phyloP scores from a whole-genome alignment of 2,329 filamentous ascomycete species.

The Aspergillus sp. region DNA sequence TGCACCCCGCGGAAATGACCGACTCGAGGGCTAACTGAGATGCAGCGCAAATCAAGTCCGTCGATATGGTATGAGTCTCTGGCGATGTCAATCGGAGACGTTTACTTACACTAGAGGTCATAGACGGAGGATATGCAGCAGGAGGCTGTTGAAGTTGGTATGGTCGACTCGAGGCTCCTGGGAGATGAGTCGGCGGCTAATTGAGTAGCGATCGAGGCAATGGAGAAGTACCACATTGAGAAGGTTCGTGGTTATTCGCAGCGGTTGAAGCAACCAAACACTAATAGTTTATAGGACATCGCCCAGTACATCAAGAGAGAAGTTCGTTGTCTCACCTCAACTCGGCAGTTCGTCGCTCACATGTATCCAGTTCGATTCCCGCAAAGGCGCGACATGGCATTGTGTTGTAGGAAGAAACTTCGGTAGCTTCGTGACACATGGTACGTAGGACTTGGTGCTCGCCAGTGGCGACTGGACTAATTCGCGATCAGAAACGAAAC shows the following conservation, averaged over 20 bases:
- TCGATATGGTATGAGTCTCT: slow-evolving; percentile 77
- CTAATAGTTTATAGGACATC: slow-evolving; percentile 68
- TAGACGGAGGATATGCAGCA: slow-evolving; percentile 97
- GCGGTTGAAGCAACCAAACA: neutral
- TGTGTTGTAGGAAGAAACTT: slow-evolving; percentile 99
- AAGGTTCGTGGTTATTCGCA: slow-evolving; percentile 50
- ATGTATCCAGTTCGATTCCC: slow-evolving; percentile 76
- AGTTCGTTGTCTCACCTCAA: slow-evolving; percentile 49
- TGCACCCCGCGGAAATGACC: slow-evolving; percentile 1
- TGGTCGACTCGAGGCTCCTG: slow-evolving; percentile 32
- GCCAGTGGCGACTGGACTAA: slow-evolving; percentile 3
- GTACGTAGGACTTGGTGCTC: slow-evolving; percentile 47
- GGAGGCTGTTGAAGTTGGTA: slow-evolving; percentile 94
- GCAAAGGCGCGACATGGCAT: slow-evolving; percentile 98
- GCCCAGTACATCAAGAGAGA: slow-evolving; percentile 94
- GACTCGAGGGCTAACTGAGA: slow-evolving; percentile 14
- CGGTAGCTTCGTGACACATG: slow-evolving; percentile 97
- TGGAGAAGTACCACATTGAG: slow-evolving; percentile 70
- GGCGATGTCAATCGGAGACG: slow-evolving; percentile 11
- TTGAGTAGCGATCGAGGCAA: slow-evolving; percentile 64
- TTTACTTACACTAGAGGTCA: slow-evolving; percentile 14
- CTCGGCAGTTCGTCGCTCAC: slow-evolving; percentile 19
- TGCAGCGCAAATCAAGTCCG: slow-evolving; percentile 93
- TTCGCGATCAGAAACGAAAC: slow-evolving; percentile 77
- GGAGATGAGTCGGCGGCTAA: slow-evolving; percentile 24